Conservation (phyloP, 2,329 filamentous ascomycete species). For the Hyphodiscus sp. region DNA sequence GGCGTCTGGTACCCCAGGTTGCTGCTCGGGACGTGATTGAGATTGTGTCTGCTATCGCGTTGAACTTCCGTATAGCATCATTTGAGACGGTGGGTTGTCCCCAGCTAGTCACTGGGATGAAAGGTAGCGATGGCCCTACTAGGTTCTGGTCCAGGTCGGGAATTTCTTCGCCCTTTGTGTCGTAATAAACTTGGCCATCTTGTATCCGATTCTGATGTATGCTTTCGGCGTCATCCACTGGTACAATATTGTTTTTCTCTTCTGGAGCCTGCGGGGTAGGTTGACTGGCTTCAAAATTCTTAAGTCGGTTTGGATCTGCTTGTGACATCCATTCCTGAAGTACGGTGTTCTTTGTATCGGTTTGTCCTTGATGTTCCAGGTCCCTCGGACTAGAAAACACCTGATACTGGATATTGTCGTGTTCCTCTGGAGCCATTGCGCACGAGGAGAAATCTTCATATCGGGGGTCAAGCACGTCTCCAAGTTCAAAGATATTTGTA, state of each 20-base stretch:
- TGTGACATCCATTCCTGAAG: too few relatives aligned
- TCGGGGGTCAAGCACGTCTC: too few relatives aligned
- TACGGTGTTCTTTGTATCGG: too few relatives aligned
- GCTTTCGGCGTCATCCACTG: slow-evolving; percentile 25
- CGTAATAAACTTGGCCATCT: slow-evolving; percentile 28
- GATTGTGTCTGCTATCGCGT: slow-evolving; percentile 37
- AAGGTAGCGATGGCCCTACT: slow-evolving; percentile 26
- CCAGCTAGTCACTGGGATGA: slow-evolving; percentile 31
- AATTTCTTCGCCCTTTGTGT: slow-evolving; percentile 16
- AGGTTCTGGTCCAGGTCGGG: slow-evolving; percentile 21
- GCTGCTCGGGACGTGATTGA: slow-evolving; percentile 57
- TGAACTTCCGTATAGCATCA: slow-evolving; percentile 42
- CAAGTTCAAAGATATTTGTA: too few relatives aligned
- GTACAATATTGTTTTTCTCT: slow-evolving; percentile 18
- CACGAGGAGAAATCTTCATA: too few relatives aligned
- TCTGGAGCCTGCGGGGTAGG: too few relatives aligned
- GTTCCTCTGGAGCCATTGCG: too few relatives aligned
- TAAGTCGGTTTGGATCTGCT: too few relatives aligned
- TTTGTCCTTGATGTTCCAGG: too few relatives aligned
- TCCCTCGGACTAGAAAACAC: too few relatives aligned
- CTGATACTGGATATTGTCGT: too few relatives aligned
- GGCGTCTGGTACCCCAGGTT: slow-evolving; percentile 63
- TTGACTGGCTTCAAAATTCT: too few relatives aligned
- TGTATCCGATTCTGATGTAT: slow-evolving; percentile 26
- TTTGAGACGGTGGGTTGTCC: slow-evolving; percentile 43